A percentile compares a stretch with the other conserved stretches of the same genome.
phyloP scores from a whole-genome alignment of 331 rosid genomes.

The Pyracantha coccinea region DNA sequence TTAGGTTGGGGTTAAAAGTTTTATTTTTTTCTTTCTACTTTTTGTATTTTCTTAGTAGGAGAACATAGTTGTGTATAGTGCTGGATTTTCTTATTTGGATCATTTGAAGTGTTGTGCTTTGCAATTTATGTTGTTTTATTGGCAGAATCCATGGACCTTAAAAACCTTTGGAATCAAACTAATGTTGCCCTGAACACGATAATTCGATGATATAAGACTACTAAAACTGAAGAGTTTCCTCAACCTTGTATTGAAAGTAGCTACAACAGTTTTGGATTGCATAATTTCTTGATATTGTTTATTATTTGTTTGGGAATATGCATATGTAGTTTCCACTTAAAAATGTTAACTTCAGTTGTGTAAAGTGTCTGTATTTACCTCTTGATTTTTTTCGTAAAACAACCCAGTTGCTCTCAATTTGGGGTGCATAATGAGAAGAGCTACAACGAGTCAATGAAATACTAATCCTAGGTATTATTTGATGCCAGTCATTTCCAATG shows the following conservation, averaged over 20 bases:
- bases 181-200: constrained; percentile 66
- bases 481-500: constrained; percentile 23
- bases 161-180: constrained; percentile 51
- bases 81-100: constrained; percentile 1
- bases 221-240: constrained; percentile 54
- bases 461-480: constrained; percentile 48
- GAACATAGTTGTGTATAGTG: neutral
- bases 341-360: neutral
- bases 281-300: neutral
- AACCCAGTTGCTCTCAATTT: constrained; percentile 61
- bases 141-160: constrained; percentile 73
- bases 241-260: constrained; percentile 88
- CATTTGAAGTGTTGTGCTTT: neutral
- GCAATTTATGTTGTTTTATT: constrained; percentile 14
- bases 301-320: neutral
- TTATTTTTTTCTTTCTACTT: neutral
- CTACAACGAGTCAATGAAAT: constrained; percentile 59
- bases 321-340: neutral
- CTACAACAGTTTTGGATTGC: neutral
- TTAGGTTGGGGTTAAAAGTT: neutral
- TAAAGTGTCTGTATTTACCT: neutral
- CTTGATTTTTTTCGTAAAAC: neutral
- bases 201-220: constrained; percentile 44
- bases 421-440: constrained; percentile 54
- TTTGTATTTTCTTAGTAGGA: neutral